Conservation (phyloP, 1,139 yeast genomes). For the Nakaseomyces nivariensis region DNA sequence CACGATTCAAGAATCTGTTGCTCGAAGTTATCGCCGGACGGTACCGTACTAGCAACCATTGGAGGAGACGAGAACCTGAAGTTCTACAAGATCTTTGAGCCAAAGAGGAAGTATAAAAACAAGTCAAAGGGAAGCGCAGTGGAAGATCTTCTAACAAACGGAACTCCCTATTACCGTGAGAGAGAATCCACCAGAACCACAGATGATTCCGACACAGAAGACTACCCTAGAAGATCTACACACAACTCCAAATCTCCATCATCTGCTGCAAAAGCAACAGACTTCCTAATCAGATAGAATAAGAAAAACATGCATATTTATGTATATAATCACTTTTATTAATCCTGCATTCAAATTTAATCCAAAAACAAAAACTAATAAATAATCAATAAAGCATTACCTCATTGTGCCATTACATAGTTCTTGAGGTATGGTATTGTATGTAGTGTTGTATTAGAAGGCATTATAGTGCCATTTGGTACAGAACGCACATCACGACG, state of each 20-base stretch:
- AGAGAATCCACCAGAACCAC: not conserved
- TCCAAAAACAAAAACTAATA: too few species aligned
- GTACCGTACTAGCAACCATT: constrained; percentile 81
- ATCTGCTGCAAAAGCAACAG: constrained; percentile 2
- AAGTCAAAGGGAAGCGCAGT: constrained; percentile 12
- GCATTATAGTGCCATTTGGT: too few species aligned
- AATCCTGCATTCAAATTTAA: too few species aligned
- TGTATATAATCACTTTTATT: not conserved
- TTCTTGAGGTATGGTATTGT: too few species aligned
- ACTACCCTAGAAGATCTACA: not conserved
- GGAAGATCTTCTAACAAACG: constrained; percentile 3
- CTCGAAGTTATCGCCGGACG: constrained; percentile 84
- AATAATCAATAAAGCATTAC: too few species aligned
- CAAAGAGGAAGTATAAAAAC: constrained; percentile 22
- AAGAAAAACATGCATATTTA: not conserved
- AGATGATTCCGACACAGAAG: not conserved
- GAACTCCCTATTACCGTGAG: not conserved
- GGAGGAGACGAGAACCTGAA: constrained; percentile 96
- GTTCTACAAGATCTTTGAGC: constrained; percentile 86
- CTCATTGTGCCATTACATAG: too few species aligned
- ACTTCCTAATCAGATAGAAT: not conserved
- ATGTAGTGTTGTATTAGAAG: too few species aligned
- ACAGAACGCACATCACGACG: too few species aligned
- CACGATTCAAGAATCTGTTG: constrained; percentile 84
- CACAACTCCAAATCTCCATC: constrained; percentile 1